phyloP scores from a whole-genome alignment of 306 rosid species.

The Cyamopsis tetragonoloba region DNA sequence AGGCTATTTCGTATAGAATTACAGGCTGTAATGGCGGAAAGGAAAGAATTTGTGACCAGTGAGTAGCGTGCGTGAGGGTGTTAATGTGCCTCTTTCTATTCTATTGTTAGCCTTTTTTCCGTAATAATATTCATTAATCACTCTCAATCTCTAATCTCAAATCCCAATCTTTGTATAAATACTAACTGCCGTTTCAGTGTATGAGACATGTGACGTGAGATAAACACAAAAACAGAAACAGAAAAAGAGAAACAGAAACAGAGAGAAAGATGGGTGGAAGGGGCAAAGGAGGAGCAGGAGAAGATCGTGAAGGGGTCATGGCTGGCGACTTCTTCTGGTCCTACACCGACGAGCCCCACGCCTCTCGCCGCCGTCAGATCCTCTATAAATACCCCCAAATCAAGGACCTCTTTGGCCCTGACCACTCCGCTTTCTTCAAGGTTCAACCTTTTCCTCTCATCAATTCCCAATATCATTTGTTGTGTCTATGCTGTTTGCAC shows the following conservation, averaged over 20 bases:
- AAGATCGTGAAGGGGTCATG: constrained; percentile 53
- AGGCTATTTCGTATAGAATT: no score
- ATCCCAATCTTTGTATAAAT: background rate
- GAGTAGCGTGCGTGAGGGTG: no score
- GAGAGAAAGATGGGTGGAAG: constrained; percentile 6
- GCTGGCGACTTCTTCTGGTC: constrained; percentile 89
- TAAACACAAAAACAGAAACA: background rate
- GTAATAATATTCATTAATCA: no score
- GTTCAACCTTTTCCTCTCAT: constrained; percentile 26
- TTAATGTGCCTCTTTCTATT: no score
- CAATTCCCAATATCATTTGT: no score
- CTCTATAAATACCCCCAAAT: constrained; percentile 90
- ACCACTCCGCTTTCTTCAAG: constrained; percentile 63
- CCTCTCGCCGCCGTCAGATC: constrained; percentile 84
- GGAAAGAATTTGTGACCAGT: no score
- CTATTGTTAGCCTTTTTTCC: no score
- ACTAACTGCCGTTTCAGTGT: no score
- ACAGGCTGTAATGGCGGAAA: no score
- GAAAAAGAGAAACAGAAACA: background rate
- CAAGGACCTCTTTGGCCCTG: constrained; percentile 85
- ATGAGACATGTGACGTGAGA: background rate
- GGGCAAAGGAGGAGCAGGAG: no score
- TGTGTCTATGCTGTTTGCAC: background rate
- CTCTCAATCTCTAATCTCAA: no score
- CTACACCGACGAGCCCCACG: constrained; percentile 90